Evolutionary conservation across 208 protist species (phyloP), one percentile per base, ranked within the genome.

Genomic region (Polymyxa betae): DNA sequence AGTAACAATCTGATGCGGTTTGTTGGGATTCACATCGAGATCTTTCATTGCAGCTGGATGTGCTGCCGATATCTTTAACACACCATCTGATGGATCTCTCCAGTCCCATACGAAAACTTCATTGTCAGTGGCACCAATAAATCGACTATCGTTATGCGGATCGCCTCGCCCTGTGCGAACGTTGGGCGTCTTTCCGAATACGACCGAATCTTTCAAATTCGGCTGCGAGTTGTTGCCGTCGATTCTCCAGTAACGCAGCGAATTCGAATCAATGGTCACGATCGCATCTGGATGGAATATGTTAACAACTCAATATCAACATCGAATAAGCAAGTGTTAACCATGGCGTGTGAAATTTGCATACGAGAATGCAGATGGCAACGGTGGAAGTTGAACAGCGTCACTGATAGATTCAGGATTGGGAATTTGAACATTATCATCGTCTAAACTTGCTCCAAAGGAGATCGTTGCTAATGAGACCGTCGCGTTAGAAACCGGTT

Each of bases 171-270:
- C 72, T 38, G n/a, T n/a, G 5, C 72, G 72, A 82, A 82, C 16
- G 12, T 43, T 82, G 72, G 40, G 72, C 16, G n/a, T n/a, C n/a
- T 82, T 82, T 82, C 72, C 72, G 72, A 82, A 82, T 82, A 82
- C 72, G 40, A 43, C 5, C 5, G 16, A 5, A 35, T 82, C 35
- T 16, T 5, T 20, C 40, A 82, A 43, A 43, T 35, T 82, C 5
- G 72, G 72, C 72, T 35, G 16, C 40, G 72, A 82, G 16, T 5
- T 40, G n/a, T 12, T n/a, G 5, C 72, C 16, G 35, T 82, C 72
- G 12, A 82, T 43, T 40, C n/a, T 5, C 35, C 72, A 82, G 16
- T 82, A n/a, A 40, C 49, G 5, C 24, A 60, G 24, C 12, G 49
- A 29, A 5, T 60, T 24, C 12, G 12, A 24, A 60, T 60, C 49